These are phyloP conservation scores for Yamadazyma friedrichii DNA, from an alignment of 1,139 yeast species.

Conservation along the genomic window DNA sequence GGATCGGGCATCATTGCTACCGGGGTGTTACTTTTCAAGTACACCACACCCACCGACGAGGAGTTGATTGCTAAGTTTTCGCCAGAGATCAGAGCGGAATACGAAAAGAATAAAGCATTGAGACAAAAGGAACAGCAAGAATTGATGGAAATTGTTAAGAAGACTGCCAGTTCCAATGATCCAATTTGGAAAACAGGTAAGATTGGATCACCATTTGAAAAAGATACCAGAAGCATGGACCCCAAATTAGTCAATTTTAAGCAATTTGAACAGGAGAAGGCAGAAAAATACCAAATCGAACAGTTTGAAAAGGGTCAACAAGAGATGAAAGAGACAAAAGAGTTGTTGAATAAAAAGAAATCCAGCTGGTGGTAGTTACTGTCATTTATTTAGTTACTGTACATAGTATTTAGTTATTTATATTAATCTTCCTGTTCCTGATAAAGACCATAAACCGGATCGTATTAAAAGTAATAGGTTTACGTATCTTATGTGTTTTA, in stretches of 20 bases:
- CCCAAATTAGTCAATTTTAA: slow-evolving; percentile 46
- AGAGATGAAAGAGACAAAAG: slow-evolving; percentile 32
- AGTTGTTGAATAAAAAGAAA: slow-evolving; percentile 27
- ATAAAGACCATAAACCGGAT: no score
- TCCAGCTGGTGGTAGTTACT: slow-evolving; percentile 25
- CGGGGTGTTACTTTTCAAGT: slow-evolving; percentile 66
- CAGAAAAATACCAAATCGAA: slow-evolving; percentile 41
- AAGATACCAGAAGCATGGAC: slow-evolving; percentile 28
- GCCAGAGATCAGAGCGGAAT: slow-evolving; percentile 78
- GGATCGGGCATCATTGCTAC: slow-evolving; percentile 64
- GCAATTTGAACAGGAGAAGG: slow-evolving; percentile 43
- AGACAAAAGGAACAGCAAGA: slow-evolving; percentile 66
- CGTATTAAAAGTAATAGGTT: no score
- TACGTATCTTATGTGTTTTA: no score
- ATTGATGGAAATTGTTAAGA: slow-evolving; percentile 61
- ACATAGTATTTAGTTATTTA: neutral
- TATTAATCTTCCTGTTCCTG: neutral
- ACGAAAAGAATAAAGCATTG: slow-evolving; percentile 62
- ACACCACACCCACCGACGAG: slow-evolving; percentile 82
- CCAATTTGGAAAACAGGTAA: slow-evolving; percentile 83
- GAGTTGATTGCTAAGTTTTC: slow-evolving; percentile 70
- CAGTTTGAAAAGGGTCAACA: slow-evolving; percentile 36
- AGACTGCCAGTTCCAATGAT: slow-evolving; percentile 63
- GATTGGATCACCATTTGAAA: slow-evolving; percentile 64
- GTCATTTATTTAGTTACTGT: no score